phyloP scores from a whole-genome alignment of 1,284 basidiomycete species.

The Boletus mariae region DNA sequence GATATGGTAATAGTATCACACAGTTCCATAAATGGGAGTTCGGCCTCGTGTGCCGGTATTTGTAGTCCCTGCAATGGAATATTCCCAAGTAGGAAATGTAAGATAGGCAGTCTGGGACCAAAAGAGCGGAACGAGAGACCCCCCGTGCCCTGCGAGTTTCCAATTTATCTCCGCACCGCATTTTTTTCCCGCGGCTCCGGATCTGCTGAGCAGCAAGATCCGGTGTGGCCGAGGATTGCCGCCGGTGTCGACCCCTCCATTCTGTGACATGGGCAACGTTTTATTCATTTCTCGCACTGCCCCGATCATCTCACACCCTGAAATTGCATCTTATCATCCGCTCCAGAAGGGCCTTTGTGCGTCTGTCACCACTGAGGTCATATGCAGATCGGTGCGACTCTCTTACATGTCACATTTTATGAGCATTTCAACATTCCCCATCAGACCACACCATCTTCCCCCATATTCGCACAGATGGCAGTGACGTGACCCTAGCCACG shows the following conservation, averaged over 20 bases:
- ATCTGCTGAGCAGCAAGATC: slow-evolving; percentile 25
- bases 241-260: slow-evolving; percentile 15
- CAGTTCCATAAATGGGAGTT: slow-evolving; percentile 14
- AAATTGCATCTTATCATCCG: background rate
- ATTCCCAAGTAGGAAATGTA: slow-evolving; percentile 21
- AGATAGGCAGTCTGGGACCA: slow-evolving; percentile 1
- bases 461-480: background rate
- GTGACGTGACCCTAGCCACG: slow-evolving; percentile 24
- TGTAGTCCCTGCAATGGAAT: slow-evolving; percentile 32
- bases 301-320: background rate
- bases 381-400: slow-evolving; percentile 32
- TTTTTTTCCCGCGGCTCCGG: slow-evolving; percentile 31
- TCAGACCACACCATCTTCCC: slow-evolving; percentile 3
- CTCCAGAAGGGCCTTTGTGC: background rate
- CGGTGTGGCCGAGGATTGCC: slow-evolving; percentile 25
- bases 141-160: slow-evolving; percentile 27
- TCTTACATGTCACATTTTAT: slow-evolving; percentile 1
- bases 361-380: slow-evolving; percentile 21
- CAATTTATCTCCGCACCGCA: slow-evolving; percentile 25
- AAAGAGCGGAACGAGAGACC: slow-evolving; percentile 7
- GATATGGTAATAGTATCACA: slow-evolving; percentile 18
- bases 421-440: slow-evolving; percentile 10
- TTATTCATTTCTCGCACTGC: background rate
- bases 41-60: slow-evolving; percentile 34
- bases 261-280: background rate